Evolutionary conservation across 83 land plant species (phyloP).

Genomic region (Picea mariana): DNA sequence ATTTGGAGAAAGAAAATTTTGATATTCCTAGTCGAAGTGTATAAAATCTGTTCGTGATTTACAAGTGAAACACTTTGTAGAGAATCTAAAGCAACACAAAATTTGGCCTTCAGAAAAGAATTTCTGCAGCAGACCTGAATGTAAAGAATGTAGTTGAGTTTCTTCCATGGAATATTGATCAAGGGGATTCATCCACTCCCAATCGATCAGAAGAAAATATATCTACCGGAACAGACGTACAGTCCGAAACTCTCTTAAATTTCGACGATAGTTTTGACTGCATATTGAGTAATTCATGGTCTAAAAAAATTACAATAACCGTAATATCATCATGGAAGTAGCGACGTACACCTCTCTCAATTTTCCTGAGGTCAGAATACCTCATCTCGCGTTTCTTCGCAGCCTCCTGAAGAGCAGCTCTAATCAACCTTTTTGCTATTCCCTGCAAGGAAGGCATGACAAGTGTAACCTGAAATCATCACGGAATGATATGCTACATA

Average conservation of each 20-base stretch:
- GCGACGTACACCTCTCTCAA: slow-evolving; percentile 54
- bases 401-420: slow-evolving; percentile 50
- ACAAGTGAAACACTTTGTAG: slow-evolving; percentile 11
- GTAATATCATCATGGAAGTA: slow-evolving; percentile 81
- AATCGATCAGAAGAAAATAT: slow-evolving; percentile 14
- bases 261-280: not conserved
- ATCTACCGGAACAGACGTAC: slow-evolving; percentile 9
- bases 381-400: slow-evolving; percentile 50
- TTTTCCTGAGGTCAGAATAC: slow-evolving; percentile 59
- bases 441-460: slow-evolving; percentile 37
- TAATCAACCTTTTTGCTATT: slow-evolving; percentile 68
- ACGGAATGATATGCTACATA: not conserved
- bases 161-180: not conserved
- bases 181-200: slow-evolving; percentile 9
- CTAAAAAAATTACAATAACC: slow-evolving; percentile 65
- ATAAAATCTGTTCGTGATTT: slow-evolving; percentile 6
- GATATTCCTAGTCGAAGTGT: not conserved
- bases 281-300: slow-evolving; percentile 34
- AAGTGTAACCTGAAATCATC: not conserved
- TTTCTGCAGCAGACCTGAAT: not conserved
- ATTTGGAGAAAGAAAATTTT: not conserved
- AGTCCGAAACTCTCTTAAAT: slow-evolving; percentile 5
- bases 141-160: not conserved
- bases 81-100: slow-evolving; percentile 14
- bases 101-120: slow-evolving; percentile 12